Base-by-base conservation (phyloP, 257 asterid genomes). In the Forsythia viridissima region DNA sequence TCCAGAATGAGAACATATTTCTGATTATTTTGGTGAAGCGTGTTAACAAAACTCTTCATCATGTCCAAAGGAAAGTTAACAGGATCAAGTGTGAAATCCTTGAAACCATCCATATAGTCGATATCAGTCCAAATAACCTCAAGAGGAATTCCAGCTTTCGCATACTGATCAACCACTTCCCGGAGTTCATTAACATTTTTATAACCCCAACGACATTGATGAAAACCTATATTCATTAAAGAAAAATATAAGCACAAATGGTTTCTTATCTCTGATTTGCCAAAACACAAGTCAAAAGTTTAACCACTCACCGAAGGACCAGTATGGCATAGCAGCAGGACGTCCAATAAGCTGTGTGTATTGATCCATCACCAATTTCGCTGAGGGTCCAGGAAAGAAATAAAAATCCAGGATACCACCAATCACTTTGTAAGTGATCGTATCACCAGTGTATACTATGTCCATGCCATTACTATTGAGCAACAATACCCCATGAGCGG, bases 41-140 rank as follows among this genome's bases (percentile, higher is more conserved):
- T 34, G 71, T 72, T 46, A 20, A 82, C 70, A 75, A 82, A 79
- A 12, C 20, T n/a, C 39, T 71, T 75, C 80, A 82, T 76, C 59
- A 8, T 48, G 9, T 82, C 65, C 78, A 51, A 20, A 2, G 83
- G 83, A 8, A 79, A 82, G 74, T 82, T 79, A 40, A 71, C 66
- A 20, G 86, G 86, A 57, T 79, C 86, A 10, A 82, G 76, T 24
- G 83, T 79, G 66, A 82, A 82, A 66, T 82, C 86, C 73, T 82
- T 79, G 42, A 61, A 82, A 55, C 78, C 83, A 65, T 82, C 86
- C 86, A 82, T 82, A 65, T 82, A 75, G 67, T 82, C 83, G 39
- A 82, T 82, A 65, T 82, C 86, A 12, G 76, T 82, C 86, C 86
- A 82, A 67, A 82, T 75, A 79, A 79, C 83, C 43, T 82, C 86